Conservation (phyloP, 352 stramenopile species). For the Globisporangium megalacanthum region DNA sequence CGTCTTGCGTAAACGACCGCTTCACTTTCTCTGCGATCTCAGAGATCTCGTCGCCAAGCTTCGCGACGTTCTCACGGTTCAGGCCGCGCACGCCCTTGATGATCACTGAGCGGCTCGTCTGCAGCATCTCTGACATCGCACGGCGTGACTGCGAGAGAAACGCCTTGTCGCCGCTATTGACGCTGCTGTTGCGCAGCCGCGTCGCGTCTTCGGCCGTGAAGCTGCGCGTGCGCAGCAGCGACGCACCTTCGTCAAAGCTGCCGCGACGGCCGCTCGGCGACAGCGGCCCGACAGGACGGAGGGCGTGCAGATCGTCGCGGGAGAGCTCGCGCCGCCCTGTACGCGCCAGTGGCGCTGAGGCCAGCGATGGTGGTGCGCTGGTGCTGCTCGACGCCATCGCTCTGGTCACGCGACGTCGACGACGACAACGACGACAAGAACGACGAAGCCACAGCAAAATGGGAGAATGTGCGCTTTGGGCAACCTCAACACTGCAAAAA, state of each 20-base stretch:
- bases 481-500: too few species aligned
- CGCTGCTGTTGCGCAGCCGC: slow-evolving; percentile 10
- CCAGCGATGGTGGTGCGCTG: not conserved
- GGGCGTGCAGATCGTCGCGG: slow-evolving; percentile 40
- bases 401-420: not conserved
- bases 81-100: slow-evolving; percentile 57
- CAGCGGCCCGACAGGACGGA: slow-evolving; percentile 38
- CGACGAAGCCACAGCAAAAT: too few species aligned
- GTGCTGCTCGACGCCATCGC: not conserved
- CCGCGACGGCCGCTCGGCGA: slow-evolving; percentile 25
- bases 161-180: slow-evolving; percentile 21
- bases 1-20: slow-evolving; percentile 57
- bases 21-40: slow-evolving; percentile 63
- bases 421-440: not conserved
- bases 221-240: slow-evolving; percentile 35
- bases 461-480: too few species aligned
- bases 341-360: not conserved
- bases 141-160: slow-evolving; percentile 27
- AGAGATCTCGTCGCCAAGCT: slow-evolving; percentile 33
- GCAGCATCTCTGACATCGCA: slow-evolving; percentile 35
- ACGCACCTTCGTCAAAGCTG: slow-evolving; percentile 12
- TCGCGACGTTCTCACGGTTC: slow-evolving; percentile 45
- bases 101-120: slow-evolving; percentile 45
- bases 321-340: slow-evolving; percentile 21
- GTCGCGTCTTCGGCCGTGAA: slow-evolving; percentile 80